A percentile compares a stretch with the other conserved stretches of the same genome.
Evolutionary conservation across 2,329 filamentous ascomycete species (phyloP).

Genomic region (Colletotrichum shisoi): DNA sequence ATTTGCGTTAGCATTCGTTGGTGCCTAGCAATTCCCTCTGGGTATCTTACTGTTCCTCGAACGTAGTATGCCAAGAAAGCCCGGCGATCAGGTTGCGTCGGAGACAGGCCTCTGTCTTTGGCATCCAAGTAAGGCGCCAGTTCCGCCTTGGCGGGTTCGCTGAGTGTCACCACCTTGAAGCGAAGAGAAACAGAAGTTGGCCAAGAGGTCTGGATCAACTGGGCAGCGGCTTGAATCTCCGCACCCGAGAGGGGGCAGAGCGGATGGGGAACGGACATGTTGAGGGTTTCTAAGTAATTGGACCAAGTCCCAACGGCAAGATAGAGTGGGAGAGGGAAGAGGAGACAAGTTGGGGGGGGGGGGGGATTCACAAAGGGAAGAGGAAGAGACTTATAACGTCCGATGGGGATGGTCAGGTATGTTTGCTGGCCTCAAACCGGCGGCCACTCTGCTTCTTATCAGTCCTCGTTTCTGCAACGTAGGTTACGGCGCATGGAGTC

Average conservation of each 20-base stretch:
- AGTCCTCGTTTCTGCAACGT: conserved; percentile 14
- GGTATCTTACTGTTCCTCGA: conserved; percentile 61
- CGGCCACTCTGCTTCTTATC: conserved; percentile 13
- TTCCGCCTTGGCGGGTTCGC: conserved; percentile 63
- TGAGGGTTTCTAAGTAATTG: neutral
- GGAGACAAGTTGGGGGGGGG: neutral
- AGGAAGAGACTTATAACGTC: conserved; percentile 4
- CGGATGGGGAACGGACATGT: conserved; percentile 54
- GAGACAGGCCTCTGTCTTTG: conserved; percentile 52
- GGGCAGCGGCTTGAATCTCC: conserved; percentile 63
- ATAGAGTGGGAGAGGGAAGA: neutral
- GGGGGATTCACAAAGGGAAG: neutral
- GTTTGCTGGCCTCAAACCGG: conserved; percentile 33
- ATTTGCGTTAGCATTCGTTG: conserved; percentile 17
- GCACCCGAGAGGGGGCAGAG: conserved; percentile 65
- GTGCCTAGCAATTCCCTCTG: neutral
- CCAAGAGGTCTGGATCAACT: conserved; percentile 62
- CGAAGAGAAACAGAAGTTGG: conserved; percentile 63
- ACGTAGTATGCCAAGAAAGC: conserved; percentile 67
- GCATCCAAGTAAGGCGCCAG: conserved; percentile 60
- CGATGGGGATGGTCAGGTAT: neutral
- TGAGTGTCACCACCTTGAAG: conserved; percentile 70
- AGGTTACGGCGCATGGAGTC: conserved; percentile 24
- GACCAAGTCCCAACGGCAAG: neutral
- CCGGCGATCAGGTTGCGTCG: conserved; percentile 54